phyloP scores from a whole-genome alignment of 78 protist genomes.

The Polysphondylium violaceum region DNA sequence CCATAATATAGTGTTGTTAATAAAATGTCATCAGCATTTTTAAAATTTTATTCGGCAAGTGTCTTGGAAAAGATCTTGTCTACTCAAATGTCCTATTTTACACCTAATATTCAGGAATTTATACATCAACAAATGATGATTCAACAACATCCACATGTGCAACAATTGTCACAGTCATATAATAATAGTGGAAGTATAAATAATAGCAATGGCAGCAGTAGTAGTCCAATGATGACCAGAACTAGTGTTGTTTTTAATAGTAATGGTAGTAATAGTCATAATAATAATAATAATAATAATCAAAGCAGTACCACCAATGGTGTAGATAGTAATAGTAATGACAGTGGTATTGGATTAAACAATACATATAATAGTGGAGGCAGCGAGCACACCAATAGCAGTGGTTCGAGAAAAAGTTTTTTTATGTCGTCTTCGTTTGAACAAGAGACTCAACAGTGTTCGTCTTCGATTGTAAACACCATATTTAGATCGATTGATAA shows the following conservation, averaged over 20 bases:
- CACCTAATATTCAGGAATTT: constrained; percentile 24
- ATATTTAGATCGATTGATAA: constrained; percentile 48
- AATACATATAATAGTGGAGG: neutral
- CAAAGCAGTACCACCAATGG: neutral
- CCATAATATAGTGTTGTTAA: constrained; percentile 22
- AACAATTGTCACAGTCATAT: neutral
- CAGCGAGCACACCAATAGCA: too few species aligned
- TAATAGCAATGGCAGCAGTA: neutral
- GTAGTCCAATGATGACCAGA: neutral
- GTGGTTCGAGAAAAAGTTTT: too few species aligned
- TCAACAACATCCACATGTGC: neutral
- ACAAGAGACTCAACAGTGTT: neutral
- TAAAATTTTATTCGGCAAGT: constrained; percentile 22
- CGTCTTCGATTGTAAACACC: constrained; percentile 32
- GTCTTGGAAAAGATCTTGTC: constrained; percentile 19
- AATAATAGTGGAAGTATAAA: constrained; percentile 9
- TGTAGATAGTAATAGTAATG: neutral
- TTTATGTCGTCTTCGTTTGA: neutral
- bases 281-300: too few species aligned
- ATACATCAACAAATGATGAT: neutral
- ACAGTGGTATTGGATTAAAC: neutral
- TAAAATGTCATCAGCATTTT: constrained; percentile 59
- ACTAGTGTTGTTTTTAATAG: neutral
- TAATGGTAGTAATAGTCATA: neutral
- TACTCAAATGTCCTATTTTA: constrained; percentile 13